phyloP scores from a whole-genome alignment of 2,329 filamentous ascomycete species.

The Xenosphaeropsis pyriputrescens region DNA sequence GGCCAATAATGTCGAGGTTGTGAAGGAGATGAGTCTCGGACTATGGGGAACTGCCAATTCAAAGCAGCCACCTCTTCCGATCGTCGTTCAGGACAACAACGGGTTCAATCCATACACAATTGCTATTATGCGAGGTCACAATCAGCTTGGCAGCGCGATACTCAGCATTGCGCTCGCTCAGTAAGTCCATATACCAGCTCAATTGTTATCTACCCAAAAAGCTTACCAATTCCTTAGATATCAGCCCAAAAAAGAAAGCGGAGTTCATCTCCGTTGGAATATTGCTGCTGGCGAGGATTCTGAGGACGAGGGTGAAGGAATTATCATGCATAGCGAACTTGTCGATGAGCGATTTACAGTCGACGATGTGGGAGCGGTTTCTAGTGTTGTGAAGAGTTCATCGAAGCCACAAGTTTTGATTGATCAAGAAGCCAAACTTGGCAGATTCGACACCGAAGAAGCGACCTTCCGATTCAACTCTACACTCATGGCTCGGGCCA shows the following conservation, averaged over 20 bases:
- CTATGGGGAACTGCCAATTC: slow-evolving; percentile 34
- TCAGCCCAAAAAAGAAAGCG: slow-evolving; percentile 25
- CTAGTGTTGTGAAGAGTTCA: slow-evolving; percentile 51
- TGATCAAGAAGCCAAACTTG: slow-evolving; percentile 18
- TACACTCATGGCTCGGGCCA: slow-evolving; percentile 9
- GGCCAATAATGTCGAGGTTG: slow-evolving; percentile 48
- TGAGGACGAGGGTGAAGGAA: slow-evolving; percentile 18
- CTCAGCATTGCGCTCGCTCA: slow-evolving; percentile 59
- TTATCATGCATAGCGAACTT: slow-evolving; percentile 35
- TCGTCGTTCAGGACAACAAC: slow-evolving; percentile 39
- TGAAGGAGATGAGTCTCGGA: slow-evolving; percentile 49
- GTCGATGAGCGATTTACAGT: slow-evolving; percentile 59
- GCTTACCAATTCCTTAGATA: too few relatives aligned
- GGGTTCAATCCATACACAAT: slow-evolving; percentile 44
- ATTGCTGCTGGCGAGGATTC: slow-evolving; percentile 17
- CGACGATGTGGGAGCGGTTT: slow-evolving; percentile 58
- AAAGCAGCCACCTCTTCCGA: slow-evolving; percentile 42
- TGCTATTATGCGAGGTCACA: slow-evolving; percentile 51
- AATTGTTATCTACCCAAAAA: too few relatives aligned
- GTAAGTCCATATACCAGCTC: slow-evolving; percentile 46
- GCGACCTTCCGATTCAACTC: background rate
- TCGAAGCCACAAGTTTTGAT: slow-evolving; percentile 40
- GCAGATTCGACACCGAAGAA: slow-evolving; percentile 14
- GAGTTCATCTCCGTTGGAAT: slow-evolving; percentile 1
- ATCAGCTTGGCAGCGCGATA: slow-evolving; percentile 46